Conservation (phyloP, 2,329 filamentous ascomycete genomes). For the Diaporthe vexans region DNA sequence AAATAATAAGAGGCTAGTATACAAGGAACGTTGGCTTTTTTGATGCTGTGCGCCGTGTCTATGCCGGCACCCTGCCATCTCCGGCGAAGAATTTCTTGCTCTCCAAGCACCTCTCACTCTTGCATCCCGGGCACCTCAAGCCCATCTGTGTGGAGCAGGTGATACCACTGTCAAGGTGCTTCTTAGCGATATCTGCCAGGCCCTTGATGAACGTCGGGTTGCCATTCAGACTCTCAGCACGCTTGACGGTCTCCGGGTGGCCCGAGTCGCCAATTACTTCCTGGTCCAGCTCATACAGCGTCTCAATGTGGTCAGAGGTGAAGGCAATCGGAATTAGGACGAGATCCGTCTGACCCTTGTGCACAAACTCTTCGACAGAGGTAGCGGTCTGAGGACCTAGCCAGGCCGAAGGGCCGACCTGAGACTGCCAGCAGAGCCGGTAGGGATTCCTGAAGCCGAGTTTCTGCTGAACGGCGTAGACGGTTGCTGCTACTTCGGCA, state of each 20-base stretch:
- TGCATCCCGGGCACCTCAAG: slow-evolving; percentile 92
- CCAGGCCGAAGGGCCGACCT: slow-evolving; percentile 96
- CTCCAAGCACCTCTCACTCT: slow-evolving; percentile 87
- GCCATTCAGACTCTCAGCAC: slow-evolving; percentile 92
- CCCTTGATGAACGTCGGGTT: slow-evolving; percentile 91
- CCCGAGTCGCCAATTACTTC: slow-evolving; percentile 94
- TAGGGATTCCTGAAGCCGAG: slow-evolving; percentile 92
- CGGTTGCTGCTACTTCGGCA: slow-evolving; percentile 94
- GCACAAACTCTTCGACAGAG: slow-evolving; percentile 89
- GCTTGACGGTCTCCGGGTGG: slow-evolving; percentile 84
- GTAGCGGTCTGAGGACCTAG: slow-evolving; percentile 92
- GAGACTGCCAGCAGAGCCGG: slow-evolving; percentile 96
- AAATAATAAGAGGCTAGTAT: background rate
- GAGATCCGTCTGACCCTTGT: slow-evolving; percentile 91
- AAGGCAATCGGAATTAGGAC: slow-evolving; percentile 96
- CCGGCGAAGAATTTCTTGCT: slow-evolving; percentile 76
- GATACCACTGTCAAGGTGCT: slow-evolving; percentile 79
- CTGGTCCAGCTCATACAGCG: slow-evolving; percentile 91
- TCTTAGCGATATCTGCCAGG: slow-evolving; percentile 87
- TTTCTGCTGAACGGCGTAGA: slow-evolving; percentile 95
- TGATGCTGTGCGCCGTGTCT: background rate
- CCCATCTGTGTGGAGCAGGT: slow-evolving; percentile 87
- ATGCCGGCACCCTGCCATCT: slow-evolving; percentile 32
- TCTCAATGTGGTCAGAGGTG: slow-evolving; percentile 99
- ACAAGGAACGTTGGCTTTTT: background rate